Base-by-base conservation (phyloP, 257 asterid species). In the Petrea volubilis region DNA sequence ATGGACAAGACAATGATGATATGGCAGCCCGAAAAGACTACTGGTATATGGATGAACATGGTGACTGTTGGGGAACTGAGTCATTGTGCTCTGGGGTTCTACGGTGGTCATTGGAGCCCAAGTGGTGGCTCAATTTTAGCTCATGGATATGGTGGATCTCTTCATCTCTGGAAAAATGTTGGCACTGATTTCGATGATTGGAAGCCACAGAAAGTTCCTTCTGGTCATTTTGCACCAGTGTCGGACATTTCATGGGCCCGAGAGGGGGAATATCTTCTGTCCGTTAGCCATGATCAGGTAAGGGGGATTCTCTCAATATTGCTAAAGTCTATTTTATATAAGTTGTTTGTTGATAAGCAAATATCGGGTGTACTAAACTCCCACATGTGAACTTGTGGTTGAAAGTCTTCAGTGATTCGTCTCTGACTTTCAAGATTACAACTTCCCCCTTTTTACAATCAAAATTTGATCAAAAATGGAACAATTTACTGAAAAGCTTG, bases 1-100 rank as follows among this genome's bases (percentile, higher is more conserved):
- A 94, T 91, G 99, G 99, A 94, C 77, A 94, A 91, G 85, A 94
- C 99, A 65, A 94, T 94, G 99, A 88, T 91, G 99, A 85, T 91
- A 71, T 94, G 99, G 99, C 85, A 89, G 81, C 99, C 99, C 2
- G 99, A 94, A 74, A 94, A 85, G 89, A 84, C 90, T 31, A 88
- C 89, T 67, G 97, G 99, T 76, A 88, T 94, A 73, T 94, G 99
- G 99, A 91, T 91, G 75, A 94, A 94, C 73, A 87, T 94, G 81
- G 99, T 94, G 62, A 88, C 98, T 18, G 99, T 94, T 49, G 99
- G 99, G 60, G 99, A 91, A 79, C 77, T 91, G 77, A 84, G 98
- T 78, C 99, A 94, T 72, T 89, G 96, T 71, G 97, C 99, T 67
- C 67, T 94, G 74, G 99, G 99, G 60, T 94, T 94, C 81, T 94